Evolutionary conservation across 2,329 filamentous ascomycete species (phyloP).

Genomic region (Penicillium occitanis): DNA sequence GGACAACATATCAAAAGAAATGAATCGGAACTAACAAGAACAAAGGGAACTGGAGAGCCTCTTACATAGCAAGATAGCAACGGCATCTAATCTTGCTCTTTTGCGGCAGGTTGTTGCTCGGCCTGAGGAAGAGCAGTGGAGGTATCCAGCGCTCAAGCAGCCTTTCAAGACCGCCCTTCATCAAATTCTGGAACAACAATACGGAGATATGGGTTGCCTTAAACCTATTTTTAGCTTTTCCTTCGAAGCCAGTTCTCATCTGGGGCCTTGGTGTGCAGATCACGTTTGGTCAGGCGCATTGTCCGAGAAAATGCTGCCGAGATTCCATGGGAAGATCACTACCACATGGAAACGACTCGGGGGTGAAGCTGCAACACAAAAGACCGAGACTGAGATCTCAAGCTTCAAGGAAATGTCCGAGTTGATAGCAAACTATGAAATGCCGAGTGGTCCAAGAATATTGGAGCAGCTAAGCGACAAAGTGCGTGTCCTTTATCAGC

Average conservation of each 20-base stretch:
- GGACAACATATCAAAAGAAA: not conserved
- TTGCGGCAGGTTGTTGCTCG: constrained; percentile 59
- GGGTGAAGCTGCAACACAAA: constrained; percentile 27
- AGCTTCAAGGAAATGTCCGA: constrained; percentile 60
- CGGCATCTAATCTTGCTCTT: constrained; percentile 62
- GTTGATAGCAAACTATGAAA: constrained; percentile 54
- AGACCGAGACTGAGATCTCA: constrained; percentile 54
- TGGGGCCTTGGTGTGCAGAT: constrained; percentile 85
- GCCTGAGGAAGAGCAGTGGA: constrained; percentile 59
- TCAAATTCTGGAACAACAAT: constrained; percentile 54
- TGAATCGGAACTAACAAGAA: constrained; percentile 18
- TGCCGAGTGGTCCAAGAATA: constrained; percentile 42
- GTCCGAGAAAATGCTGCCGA: constrained; percentile 60
- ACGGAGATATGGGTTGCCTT: constrained; percentile 55
- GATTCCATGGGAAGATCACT: constrained; percentile 55
- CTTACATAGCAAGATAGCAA: constrained; percentile 80
- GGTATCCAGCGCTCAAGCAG: constrained; percentile 54
- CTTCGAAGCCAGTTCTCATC: constrained; percentile 59
- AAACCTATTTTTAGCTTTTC: constrained; percentile 60
- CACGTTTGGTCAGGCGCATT: constrained; percentile 73
- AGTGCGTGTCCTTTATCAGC: constrained; percentile 61
- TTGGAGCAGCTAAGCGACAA: constrained; percentile 67
- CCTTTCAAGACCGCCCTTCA: constrained; percentile 67
- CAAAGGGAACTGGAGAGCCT: constrained; percentile 68
- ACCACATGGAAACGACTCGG: constrained; percentile 20